A percentile compares a stretch with the other conserved stretches of the same genome.
Evolutionary conservation across 2,329 filamentous ascomycete species (phyloP).

Genomic region (Chaetomium globosum): DNA sequence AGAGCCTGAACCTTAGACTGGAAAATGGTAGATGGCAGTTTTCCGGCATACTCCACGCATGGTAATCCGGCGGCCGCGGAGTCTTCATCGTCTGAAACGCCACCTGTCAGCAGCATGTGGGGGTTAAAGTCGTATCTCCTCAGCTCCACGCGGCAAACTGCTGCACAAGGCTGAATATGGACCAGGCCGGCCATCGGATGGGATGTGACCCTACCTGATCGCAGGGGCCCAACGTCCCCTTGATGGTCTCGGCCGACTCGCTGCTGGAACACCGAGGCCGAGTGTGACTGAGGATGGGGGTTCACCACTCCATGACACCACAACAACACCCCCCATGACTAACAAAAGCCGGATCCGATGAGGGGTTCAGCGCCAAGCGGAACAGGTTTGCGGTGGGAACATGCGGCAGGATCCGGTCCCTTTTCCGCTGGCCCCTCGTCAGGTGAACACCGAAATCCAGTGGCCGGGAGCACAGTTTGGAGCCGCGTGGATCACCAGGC

Average conservation of each 20-base stretch:
- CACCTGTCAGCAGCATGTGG: slow-evolving; percentile 18
- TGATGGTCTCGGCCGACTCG: slow-evolving; percentile 17
- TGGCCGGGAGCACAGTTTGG: background rate
- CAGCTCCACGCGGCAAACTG: background rate
- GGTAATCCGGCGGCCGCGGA: background rate
- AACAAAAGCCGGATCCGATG: slow-evolving; percentile 14
- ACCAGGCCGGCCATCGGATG: slow-evolving; percentile 25
- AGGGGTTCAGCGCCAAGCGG: slow-evolving; percentile 10
- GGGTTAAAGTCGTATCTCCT: background rate
- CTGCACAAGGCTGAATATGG: slow-evolving; percentile 18
- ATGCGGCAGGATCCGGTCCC: slow-evolving; percentile 17
- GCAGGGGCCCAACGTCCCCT: slow-evolving; percentile 8
- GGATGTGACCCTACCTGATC: background rate
- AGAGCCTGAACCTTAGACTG: background rate
- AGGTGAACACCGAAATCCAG: background rate
- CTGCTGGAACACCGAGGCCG: background rate
- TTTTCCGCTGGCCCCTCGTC: background rate
- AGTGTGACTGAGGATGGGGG: slow-evolving; percentile 23
- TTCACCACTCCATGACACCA: slow-evolving; percentile 32
- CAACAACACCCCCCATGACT: slow-evolving; percentile 27
- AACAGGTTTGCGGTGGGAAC: background rate
- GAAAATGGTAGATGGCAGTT: background rate
- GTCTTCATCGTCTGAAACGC: background rate
- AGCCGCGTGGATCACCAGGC: background rate
- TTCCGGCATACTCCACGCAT: background rate